These are phyloP conservation scores for Ophiostoma populinum DNA, from an alignment of 2,329 filamentous ascomycete genomes.

Conservation along the genomic window DNA sequence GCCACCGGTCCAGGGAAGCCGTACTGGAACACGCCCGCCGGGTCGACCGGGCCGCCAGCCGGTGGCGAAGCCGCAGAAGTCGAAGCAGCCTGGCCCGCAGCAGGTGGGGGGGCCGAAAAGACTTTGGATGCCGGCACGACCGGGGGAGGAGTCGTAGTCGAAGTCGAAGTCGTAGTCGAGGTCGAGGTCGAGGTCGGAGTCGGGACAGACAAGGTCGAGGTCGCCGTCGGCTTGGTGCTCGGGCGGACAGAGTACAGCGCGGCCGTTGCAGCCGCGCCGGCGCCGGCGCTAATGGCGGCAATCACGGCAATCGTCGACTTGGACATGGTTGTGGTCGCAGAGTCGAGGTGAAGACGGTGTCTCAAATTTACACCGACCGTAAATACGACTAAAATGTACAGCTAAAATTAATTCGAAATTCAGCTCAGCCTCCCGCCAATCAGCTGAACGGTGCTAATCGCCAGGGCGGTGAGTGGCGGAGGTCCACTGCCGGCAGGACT, in stretches of 20 bases:
- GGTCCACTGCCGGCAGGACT: no score
- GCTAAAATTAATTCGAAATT: no score
- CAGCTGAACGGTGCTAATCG: no score
- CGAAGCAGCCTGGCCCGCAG: slow-evolving; percentile 15
- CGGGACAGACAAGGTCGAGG: slow-evolving; percentile 20
- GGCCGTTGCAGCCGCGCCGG: slow-evolving; percentile 57
- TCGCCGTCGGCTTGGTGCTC: slow-evolving; percentile 23
- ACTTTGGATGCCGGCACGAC: slow-evolving; percentile 41
- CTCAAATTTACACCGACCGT: no score
- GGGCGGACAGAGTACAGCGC: slow-evolving; percentile 44
- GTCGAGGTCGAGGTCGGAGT: background rate
- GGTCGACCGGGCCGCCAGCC: slow-evolving; percentile 42
- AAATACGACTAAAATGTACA: no score
- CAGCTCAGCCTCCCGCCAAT: no score
- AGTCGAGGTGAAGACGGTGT: no score
- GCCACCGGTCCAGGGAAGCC: slow-evolving; percentile 83
- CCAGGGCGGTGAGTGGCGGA: no score
- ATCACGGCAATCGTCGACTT: slow-evolving; percentile 62
- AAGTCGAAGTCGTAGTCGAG: slow-evolving; percentile 11
- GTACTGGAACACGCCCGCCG: slow-evolving; percentile 63
- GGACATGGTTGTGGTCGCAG: slow-evolving; percentile 37
- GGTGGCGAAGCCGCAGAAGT: slow-evolving; percentile 18
- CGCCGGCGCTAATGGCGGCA: slow-evolving; percentile 58
- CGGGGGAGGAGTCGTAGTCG: slow-evolving; percentile 16
- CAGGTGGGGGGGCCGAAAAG: slow-evolving; percentile 18